A percentile compares a stretch with the other conserved stretches of the same genome.
Evolutionary conservation across 805 yeast species (phyloP).

Genomic region (Cyberlindnera nakhonratchasimensis): DNA sequence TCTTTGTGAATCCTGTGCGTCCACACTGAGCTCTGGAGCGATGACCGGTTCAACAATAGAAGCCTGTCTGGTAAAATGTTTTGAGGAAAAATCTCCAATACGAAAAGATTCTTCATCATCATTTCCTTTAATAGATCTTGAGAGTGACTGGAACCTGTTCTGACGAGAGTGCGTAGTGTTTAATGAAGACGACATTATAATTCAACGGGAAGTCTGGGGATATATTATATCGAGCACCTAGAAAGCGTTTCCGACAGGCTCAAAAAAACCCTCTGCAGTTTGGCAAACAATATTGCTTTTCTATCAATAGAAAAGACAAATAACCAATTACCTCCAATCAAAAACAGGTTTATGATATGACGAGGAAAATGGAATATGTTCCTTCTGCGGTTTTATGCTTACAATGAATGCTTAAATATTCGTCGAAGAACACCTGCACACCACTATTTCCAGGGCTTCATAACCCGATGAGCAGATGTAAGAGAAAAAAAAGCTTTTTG

Average conservation of each 20-base stretch:
- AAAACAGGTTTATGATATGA: no score
- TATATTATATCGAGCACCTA: no score
- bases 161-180: constrained; percentile 14
- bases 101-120: constrained; percentile 21
- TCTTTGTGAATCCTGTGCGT: constrained; percentile 13
- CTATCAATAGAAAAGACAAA: no score
- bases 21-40: constrained; percentile 9
- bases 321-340: no score
- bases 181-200: constrained; percentile 6
- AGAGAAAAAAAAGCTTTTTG: constrained; percentile 1
- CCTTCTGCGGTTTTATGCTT: no score
- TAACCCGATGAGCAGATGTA: constrained; percentile 5
- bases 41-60: constrained; percentile 10
- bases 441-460: neutral
- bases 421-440: neutral
- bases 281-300: neutral
- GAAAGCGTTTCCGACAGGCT: no score
- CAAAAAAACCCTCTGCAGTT: no score
- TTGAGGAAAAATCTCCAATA: constrained; percentile 30
- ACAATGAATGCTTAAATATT: neutral
- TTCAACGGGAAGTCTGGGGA: neutral
- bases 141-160: constrained; percentile 18
- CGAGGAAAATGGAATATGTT: no score
- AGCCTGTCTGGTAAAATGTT: constrained; percentile 23
- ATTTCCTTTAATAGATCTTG: constrained; percentile 3